Conservation (phyloP, 352 stramenopile species). For the Chrysophaeum taylorii region DNA sequence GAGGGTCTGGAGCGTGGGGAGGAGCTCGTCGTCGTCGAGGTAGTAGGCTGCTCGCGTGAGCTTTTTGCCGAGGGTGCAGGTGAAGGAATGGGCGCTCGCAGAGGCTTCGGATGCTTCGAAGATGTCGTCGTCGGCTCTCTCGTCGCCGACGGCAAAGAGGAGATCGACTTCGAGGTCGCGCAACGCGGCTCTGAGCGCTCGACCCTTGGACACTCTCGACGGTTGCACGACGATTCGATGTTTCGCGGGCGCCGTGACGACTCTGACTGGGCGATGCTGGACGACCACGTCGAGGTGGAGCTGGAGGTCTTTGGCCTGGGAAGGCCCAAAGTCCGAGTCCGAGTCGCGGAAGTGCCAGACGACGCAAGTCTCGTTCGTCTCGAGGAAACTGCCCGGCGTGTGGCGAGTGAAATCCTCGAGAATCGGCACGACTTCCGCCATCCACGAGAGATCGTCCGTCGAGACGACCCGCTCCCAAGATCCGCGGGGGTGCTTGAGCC, state of each 20-base stretch:
- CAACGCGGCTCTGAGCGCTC: constrained; percentile 59
- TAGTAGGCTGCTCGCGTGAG: constrained; percentile 66
- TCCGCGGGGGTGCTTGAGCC: constrained; percentile 57
- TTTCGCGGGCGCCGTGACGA: constrained; percentile 64
- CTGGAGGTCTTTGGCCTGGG: constrained; percentile 64
- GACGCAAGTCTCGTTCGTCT: constrained; percentile 61
- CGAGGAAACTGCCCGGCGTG: constrained; percentile 57
- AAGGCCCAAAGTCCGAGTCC: constrained; percentile 57
- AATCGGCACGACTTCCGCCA: constrained; percentile 60
- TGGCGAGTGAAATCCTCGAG: constrained; percentile 64
- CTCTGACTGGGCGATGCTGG: constrained; percentile 52
- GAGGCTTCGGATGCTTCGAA: constrained; percentile 61
- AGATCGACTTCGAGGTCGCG: constrained; percentile 67
- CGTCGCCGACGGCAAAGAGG: constrained; percentile 59
- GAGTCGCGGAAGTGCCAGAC: constrained; percentile 66
- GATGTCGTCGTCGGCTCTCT: constrained; percentile 65
- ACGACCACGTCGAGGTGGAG: constrained; percentile 67
- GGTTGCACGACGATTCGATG: constrained; percentile 62
- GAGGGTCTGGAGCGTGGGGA: constrained; percentile 28
- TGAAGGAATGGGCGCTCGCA: constrained; percentile 62
- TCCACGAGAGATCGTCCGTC: constrained; percentile 52
- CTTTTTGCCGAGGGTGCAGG: constrained; percentile 60
- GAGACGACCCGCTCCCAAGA: constrained; percentile 29
- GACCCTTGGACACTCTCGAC: constrained; percentile 62
- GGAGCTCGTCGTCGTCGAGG: constrained; percentile 59